phyloP scores from a whole-genome alignment of 2,329 filamentous ascomycete species.

The Exophiala viscosa region DNA sequence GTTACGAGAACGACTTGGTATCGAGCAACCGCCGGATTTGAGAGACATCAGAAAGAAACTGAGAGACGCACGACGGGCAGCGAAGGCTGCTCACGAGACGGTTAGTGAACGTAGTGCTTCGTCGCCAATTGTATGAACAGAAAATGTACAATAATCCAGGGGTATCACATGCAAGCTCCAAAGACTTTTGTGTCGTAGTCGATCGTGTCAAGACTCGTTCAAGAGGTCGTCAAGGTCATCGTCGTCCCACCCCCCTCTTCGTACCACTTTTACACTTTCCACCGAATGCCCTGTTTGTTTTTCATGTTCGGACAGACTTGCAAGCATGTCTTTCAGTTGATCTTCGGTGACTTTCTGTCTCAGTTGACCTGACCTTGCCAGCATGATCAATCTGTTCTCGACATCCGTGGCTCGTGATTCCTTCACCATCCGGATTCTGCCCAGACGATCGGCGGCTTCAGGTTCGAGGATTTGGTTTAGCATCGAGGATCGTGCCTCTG shows the following conservation, averaged over 20 bases:
- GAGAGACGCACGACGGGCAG: conserved; percentile 63
- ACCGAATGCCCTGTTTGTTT: conserved; percentile 58
- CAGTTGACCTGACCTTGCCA: conserved; percentile 84
- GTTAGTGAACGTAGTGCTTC: conserved; percentile 10
- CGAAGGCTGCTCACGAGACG: conserved; percentile 49
- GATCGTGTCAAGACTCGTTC: conserved; percentile 20
- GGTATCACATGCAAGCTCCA: conserved; percentile 22
- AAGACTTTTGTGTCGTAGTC: neutral
- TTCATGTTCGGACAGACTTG: conserved; percentile 41
- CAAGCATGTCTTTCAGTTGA: conserved; percentile 87
- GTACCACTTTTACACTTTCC: conserved; percentile 80
- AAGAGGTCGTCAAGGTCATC: conserved; percentile 52
- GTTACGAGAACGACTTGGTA: conserved; percentile 69
- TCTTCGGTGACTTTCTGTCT: conserved; percentile 83
- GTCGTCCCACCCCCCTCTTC: conserved; percentile 82
- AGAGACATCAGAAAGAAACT: conserved; percentile 69
- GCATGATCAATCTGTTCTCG: conserved; percentile 87
- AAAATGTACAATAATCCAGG: conserved; percentile 6
- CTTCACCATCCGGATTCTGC: conserved; percentile 93
- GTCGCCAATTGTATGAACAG: neutral
- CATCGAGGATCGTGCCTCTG: conserved; percentile 71
- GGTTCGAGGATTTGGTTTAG: conserved; percentile 92
- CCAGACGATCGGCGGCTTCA: conserved; percentile 86
- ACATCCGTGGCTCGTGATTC: conserved; percentile 83
- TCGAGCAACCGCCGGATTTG: conserved; percentile 85